Base-by-base conservation (phyloP, 164 flowering plant genomes). In the grape (Vitis vinifera) region DNA sequence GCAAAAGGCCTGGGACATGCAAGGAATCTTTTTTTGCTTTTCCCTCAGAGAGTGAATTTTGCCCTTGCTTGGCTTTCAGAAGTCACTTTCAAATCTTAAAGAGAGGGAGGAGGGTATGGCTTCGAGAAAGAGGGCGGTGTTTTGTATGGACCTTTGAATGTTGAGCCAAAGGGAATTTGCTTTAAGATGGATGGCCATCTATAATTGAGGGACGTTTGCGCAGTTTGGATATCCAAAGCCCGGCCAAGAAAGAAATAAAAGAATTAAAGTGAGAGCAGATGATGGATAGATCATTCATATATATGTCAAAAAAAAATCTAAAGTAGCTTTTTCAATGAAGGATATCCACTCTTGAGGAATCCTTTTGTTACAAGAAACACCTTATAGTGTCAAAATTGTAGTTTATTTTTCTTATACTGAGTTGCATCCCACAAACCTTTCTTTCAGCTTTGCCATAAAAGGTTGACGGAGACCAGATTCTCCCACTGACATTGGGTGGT, bases 1-100 rank as follows among this genome's bases (percentile, higher is more conserved):
- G 80, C 65, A 72, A 67, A 84, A 72, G 76, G 67, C 75, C 85
- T 89, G 92, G 92, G 89, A 67, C 88, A 85, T 83, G 89, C 37
- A 82, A 90, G 77, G 95, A 89, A 89, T 89, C 89, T 78, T 76
- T 65, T 75, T 71, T 50, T 10, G 16, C 51, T 37, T 59, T 74
- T 74, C 52, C 16, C 27, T 37, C n/a, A 11, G 30, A 51, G 64
- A 48, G 62, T 13, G 29, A 37, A 37, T 37, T 68, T 65, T 17
- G 30, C 19, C 44, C 30, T 66, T 56, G 29, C 48, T 68, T 52
- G 37, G 44, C 55, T 49, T 76, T 73, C 59, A 55, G 3, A 56
- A 60, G 79, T 68, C 78, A 65, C 55, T 67, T 31, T 73, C 81
- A 59, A 44, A 31, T 70, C 37, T 48, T 44, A 59, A 61, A 31